phyloP scores from a whole-genome alignment of 2,329 filamentous ascomycete genomes.

The Penicillium brasilianum region DNA sequence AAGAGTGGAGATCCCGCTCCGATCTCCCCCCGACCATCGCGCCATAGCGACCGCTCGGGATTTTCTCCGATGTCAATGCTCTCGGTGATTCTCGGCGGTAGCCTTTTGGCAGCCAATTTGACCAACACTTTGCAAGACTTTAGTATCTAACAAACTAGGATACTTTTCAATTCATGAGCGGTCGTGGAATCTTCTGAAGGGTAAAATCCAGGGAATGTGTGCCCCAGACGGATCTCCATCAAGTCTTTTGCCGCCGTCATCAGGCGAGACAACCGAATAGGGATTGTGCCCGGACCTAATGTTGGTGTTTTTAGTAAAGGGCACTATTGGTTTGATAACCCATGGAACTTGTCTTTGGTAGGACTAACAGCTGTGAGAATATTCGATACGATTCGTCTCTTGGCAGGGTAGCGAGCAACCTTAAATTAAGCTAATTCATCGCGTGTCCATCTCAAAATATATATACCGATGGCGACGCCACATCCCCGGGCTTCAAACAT shows the following conservation, averaged over 20 bases:
- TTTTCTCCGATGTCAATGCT: slow-evolving; percentile 4
- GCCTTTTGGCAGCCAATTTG: neutral
- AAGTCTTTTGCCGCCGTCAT: neutral
- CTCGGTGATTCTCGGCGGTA: slow-evolving; percentile 25
- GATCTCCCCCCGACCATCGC: slow-evolving; percentile 22
- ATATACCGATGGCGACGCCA: neutral
- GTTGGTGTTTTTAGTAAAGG: too few species aligned
- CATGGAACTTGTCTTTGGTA: neutral
- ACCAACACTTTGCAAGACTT: neutral
- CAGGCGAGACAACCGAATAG: too few species aligned
- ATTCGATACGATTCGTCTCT: neutral
- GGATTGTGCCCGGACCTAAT: too few species aligned
- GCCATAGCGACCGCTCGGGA: slow-evolving; percentile 14
- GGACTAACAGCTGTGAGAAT: neutral
- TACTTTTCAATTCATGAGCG: neutral
- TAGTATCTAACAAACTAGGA: too few species aligned
- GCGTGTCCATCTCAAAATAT: neutral
- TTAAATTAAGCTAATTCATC: neutral
- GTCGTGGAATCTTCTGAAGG: too few species aligned
- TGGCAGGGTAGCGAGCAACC: neutral
- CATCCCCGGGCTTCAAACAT: neutral
- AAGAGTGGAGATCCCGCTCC: slow-evolving; percentile 30
- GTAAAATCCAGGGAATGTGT: neutral
- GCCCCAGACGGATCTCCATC: neutral
- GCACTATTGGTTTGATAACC: too few species aligned